Percentiles rank a stretch among this genome's conserved stretches.
Evolutionary conservation across 805 yeast species (phyloP).

Genomic region (Wickerhamomyces queroliae): DNA sequence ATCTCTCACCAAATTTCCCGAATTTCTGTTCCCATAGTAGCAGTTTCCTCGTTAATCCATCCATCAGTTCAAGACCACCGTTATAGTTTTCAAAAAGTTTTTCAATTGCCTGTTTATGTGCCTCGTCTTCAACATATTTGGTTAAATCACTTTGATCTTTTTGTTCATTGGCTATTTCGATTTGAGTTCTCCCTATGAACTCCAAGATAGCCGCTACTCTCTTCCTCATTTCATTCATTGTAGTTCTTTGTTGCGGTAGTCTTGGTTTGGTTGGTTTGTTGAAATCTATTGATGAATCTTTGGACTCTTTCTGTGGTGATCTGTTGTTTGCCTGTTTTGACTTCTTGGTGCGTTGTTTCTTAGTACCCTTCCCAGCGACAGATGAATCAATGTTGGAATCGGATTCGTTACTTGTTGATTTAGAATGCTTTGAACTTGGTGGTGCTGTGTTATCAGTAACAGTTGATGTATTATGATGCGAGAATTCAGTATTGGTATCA

Average conservation of each 20-base stretch:
- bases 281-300: slow-evolving; percentile 37
- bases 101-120: slow-evolving; percentile 32
- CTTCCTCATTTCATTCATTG: slow-evolving; percentile 78
- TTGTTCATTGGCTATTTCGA: slow-evolving; percentile 74
- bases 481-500: not conserved
- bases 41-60: slow-evolving; percentile 63
- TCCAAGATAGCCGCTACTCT: slow-evolving; percentile 88
- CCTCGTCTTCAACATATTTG: slow-evolving; percentile 37
- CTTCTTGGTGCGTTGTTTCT: slow-evolving; percentile 1
- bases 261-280: slow-evolving; percentile 80
- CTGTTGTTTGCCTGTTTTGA: slow-evolving; percentile 17
- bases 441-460: not conserved
- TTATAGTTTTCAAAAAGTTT: slow-evolving; percentile 44
- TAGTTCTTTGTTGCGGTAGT: slow-evolving; percentile 67
- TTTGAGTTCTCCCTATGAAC: slow-evolving; percentile 81
- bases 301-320: slow-evolving; percentile 14
- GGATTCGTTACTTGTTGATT: slow-evolving; percentile 2
- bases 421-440: slow-evolving; percentile 1
- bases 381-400: slow-evolving; percentile 14
- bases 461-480: not conserved
- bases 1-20: slow-evolving; percentile 24
- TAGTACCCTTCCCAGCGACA: slow-evolving; percentile 3
- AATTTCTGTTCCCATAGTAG: slow-evolving; percentile 76
- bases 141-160: slow-evolving; percentile 46
- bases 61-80: slow-evolving; percentile 62